Evolutionary conservation across 202 grass and related monocot species (phyloP), one percentile per base, ranked within the genome.

Genomic region (Sporobolus alterniflorus): DNA sequence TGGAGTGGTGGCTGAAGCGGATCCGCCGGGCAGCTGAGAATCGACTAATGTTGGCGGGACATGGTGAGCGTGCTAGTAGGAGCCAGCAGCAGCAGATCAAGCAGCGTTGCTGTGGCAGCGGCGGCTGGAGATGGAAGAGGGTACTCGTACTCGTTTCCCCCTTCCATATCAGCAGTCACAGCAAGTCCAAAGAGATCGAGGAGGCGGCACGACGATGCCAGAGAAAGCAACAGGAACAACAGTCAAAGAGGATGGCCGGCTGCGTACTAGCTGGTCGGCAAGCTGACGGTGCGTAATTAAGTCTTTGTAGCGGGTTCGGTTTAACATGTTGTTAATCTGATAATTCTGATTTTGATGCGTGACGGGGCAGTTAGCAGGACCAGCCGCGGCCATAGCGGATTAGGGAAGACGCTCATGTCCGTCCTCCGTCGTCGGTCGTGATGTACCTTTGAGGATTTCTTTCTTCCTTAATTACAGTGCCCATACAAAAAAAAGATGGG

Each of bases 111-210:
- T 44, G 70, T 20, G 85, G 78, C 13, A 13, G n/a, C 77, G 52
- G 69, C 17, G 56, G 29, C 15, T 87, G 85, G 78, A 87, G 36
- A 78, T 87, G 85, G 85, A 87, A 87, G 79, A 87, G n/a, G 52
- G 44, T 77, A 43, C 26, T 82, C 71, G 6, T 12, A 32, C 64
- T 76, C 33, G 33, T 87, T 43, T 18, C 76, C 32, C 85, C 85
- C 20, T 44, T 75, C 72, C 32, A 68, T 20, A 24, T 6, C 68
- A 59, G 9, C 25, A 22, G 41, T 41, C 44, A 49, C 24, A 29
- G 42, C 50, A 44, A 18, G 10, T 47, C 64, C 17, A 68, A n/a
- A 13, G 22, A 36, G 42, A 40, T 36, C 41, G 24, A 69, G 9
- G 14, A n/a, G 21, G n/a, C 5, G 16, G 9, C 34, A 42, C 16